These are phyloP conservation scores for Parascedosporium putredinis DNA, from an alignment of 2,329 filamentous ascomycete species.

Conservation along the genomic window DNA sequence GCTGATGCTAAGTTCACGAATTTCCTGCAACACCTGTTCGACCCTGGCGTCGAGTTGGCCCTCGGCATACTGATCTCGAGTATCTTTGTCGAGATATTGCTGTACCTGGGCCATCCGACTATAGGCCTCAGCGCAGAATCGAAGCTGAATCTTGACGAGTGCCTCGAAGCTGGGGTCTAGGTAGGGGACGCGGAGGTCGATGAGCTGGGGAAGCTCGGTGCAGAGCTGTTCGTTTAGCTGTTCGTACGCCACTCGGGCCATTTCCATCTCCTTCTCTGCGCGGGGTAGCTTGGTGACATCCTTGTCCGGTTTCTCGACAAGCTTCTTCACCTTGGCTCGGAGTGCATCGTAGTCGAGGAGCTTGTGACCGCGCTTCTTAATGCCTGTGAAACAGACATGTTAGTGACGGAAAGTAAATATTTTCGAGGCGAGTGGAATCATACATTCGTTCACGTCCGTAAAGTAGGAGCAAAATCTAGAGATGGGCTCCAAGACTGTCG, in stretches of 20 bases:
- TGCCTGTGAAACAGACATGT: too few relatives aligned
- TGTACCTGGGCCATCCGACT: slow-evolving; percentile 98
- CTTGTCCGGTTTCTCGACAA: slow-evolving; percentile 98
- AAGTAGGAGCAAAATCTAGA: slow-evolving; percentile 96
- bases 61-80: slow-evolving; percentile 88
- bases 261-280: slow-evolving; percentile 91
- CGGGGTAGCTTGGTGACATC: slow-evolving; percentile 93
- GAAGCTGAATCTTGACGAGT: slow-evolving; percentile 93
- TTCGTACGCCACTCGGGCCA: slow-evolving; percentile 88
- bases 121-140: slow-evolving; percentile 97
- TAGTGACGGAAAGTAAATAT: too few relatives aligned
- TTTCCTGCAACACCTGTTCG: slow-evolving; percentile 93
- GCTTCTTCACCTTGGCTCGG: slow-evolving; percentile 90
- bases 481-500: slow-evolving; percentile 92
- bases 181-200: slow-evolving; percentile 93
- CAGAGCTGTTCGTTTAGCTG: slow-evolving; percentile 95
- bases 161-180: slow-evolving; percentile 96
- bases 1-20: slow-evolving; percentile 88
- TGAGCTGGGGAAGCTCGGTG: slow-evolving; percentile 85
- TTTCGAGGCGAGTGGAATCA: too few relatives aligned
- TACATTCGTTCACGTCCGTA: slow-evolving; percentile 95
- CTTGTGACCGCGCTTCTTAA: slow-evolving; percentile 98
- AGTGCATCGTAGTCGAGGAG: slow-evolving; percentile 96
- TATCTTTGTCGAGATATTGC: slow-evolving; percentile 93
- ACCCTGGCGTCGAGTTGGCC: slow-evolving; percentile 86